Evolutionary conservation across 345 rosid species (phyloP).

Genomic region (Physaria fendleri): DNA sequence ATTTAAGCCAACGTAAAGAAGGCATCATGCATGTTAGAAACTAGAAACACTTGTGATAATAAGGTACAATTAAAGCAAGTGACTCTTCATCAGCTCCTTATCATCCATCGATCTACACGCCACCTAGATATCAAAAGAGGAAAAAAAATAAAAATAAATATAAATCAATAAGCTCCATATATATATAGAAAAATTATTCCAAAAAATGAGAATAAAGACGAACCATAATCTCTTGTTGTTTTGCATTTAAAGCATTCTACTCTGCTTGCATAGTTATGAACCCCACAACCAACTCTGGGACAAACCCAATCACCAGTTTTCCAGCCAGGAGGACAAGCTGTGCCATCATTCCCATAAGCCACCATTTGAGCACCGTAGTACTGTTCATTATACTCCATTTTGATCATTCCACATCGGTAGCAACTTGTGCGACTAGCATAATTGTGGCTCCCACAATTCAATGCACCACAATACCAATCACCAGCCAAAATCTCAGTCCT

Average conservation of each 20-base stretch:
- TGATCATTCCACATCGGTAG: conserved; percentile 57
- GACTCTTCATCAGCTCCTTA: conserved; percentile 7
- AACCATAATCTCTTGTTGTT: conserved; percentile 59
- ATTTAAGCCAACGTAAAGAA: conserved; percentile 16
- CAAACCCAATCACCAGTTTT: conserved; percentile 96
- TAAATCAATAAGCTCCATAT: not conserved
- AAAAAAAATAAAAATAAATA: not conserved
- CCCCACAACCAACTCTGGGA: conserved; percentile 65
- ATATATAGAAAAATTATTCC: not conserved
- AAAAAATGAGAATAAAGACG: conserved; percentile 7
- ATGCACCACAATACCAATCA: conserved; percentile 88
- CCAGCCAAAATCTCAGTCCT: conserved; percentile 67
- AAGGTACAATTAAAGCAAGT: conserved; percentile 1
- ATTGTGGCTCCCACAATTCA: conserved; percentile 86
- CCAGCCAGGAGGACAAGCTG: conserved; percentile 70
- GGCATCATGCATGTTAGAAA: conserved; percentile 27
- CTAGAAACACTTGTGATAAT: conserved; percentile 17
- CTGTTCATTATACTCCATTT: conserved; percentile 35
- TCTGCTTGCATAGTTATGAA: conserved; percentile 92
- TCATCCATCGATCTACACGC: conserved; percentile 11
- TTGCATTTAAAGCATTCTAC: conserved; percentile 82
- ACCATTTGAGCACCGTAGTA: conserved; percentile 27
- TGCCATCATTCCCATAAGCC: conserved; percentile 34
- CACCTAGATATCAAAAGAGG: conserved; percentile 15
- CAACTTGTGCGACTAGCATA: conserved; percentile 80